Percentiles rank a stretch among this genome's conserved stretches.
Evolutionary conservation across 257 asterid species (phyloP).

Genomic region (Nicotiana tomentosiformis): DNA sequence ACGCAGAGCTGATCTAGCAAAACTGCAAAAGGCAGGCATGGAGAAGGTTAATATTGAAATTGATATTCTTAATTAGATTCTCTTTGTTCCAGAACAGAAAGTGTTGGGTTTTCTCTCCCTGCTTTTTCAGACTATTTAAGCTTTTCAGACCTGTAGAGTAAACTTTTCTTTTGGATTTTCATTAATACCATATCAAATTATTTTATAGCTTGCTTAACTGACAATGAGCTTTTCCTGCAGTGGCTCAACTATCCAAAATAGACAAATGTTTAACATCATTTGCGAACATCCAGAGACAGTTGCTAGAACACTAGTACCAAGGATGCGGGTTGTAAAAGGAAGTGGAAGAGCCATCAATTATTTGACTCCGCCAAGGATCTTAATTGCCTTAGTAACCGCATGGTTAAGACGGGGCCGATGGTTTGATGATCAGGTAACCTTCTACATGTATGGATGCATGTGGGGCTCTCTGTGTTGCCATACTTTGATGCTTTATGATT

Average conservation of each 20-base stretch:
- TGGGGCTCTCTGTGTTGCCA: background rate
- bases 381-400: constrained; percentile 89
- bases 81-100: background rate
- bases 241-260: constrained; percentile 83
- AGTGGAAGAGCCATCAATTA: constrained; percentile 90
- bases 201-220: background rate
- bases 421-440: constrained; percentile 90
- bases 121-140: background rate
- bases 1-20: background rate
- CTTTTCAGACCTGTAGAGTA: background rate
- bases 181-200: background rate
- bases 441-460: background rate
- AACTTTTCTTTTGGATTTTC: background rate
- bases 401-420: constrained; percentile 97
- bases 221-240: constrained; percentile 31
- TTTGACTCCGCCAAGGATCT: constrained; percentile 94
- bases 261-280: constrained; percentile 93
- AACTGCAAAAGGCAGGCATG: background rate
- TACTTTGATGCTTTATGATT: background rate
- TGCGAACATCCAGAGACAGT: constrained; percentile 99
- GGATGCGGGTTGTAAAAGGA: constrained; percentile 98
- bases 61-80: background rate
- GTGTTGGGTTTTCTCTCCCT: background rate
- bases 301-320: constrained; percentile 87
- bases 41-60: background rate